Evolutionary conservation across 163 green algal genomes (phyloP).

Genomic region (Scenedesmus sp.): DNA sequence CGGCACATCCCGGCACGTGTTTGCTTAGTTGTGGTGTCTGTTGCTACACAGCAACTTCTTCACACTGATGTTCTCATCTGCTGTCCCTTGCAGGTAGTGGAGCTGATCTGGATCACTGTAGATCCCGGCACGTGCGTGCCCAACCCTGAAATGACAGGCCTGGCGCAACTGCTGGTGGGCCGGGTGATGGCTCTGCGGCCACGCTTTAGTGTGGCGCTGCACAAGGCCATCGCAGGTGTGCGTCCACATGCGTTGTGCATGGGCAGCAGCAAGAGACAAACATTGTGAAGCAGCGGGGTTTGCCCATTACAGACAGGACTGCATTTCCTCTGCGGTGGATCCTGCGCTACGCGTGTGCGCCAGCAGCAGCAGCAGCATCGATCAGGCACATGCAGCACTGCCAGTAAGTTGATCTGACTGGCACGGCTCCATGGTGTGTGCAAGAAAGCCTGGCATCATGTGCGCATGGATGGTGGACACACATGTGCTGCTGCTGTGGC

Average conservation of each 20-base stretch:
- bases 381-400: no score
- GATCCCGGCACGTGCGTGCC: conserved; percentile 54
- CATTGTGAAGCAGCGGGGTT: not conserved
- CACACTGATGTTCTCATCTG: not conserved
- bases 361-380: not conserved
- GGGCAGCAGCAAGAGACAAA: not conserved
- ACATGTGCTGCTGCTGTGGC: not conserved
- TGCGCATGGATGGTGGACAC: not conserved
- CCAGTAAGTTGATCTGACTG: no score
- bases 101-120: conserved; percentile 88
- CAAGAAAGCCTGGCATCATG: no score
- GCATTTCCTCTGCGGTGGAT: no score
- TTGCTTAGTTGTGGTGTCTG: no score
- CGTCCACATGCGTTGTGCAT: no score
- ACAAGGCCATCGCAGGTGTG: conserved; percentile 51
- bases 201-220: conserved; percentile 74
- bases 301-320: no score
- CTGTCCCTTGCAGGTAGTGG: not conserved
- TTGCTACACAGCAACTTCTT: no score
- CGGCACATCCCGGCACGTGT: no score
- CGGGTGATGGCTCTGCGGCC: conserved; percentile 69
- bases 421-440: no score
- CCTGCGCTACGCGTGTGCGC: no score
- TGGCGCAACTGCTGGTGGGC: conserved; percentile 70
- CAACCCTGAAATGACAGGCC: conserved; percentile 73